A percentile compares a stretch with the other conserved stretches of the same genome.
These are phyloP conservation scores for Ogataea methanolica DNA, from an alignment of 805 yeast species.

Conservation along the genomic window DNA sequence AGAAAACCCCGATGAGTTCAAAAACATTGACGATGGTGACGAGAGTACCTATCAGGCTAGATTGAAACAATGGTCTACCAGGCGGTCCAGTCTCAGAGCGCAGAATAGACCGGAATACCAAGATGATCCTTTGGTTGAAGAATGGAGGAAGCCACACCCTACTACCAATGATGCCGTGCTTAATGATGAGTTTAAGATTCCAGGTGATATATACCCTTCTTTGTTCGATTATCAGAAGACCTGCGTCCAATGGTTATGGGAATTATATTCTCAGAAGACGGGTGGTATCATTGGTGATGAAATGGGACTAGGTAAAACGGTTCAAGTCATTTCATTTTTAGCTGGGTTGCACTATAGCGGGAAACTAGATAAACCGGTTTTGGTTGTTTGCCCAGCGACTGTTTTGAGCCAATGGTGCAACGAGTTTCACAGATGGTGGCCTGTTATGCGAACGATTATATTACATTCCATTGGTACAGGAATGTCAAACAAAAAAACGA, in stretches of 20 bases:
- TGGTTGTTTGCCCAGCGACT: slow-evolving; percentile 95
- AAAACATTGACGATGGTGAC: slow-evolving; percentile 77
- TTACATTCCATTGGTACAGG: slow-evolving; percentile 92
- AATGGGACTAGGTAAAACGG: slow-evolving; percentile 97
- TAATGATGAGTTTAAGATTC: slow-evolving; percentile 66
- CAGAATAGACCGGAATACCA: slow-evolving; percentile 23
- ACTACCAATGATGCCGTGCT: slow-evolving; percentile 67
- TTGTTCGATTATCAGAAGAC: slow-evolving; percentile 93
- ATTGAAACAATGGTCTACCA: slow-evolving; percentile 52
- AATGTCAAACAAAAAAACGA: slow-evolving; percentile 40
- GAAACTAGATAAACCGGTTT: slow-evolving; percentile 65
- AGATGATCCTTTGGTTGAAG: slow-evolving; percentile 35
- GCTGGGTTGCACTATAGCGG: slow-evolving; percentile 89
- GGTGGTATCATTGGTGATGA: slow-evolving; percentile 98
- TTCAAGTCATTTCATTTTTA: slow-evolving; percentile 84
- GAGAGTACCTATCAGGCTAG: slow-evolving; percentile 59
- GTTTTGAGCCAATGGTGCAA: slow-evolving; percentile 96
- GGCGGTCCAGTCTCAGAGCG: slow-evolving; percentile 43
- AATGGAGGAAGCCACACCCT: slow-evolving; percentile 79
- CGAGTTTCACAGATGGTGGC: slow-evolving; percentile 98
- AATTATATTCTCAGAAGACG: slow-evolving; percentile 77
- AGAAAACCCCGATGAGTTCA: slow-evolving; percentile 29
- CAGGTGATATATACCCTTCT: slow-evolving; percentile 86
- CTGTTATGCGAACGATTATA: slow-evolving; percentile 80
- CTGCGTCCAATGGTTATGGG: slow-evolving; percentile 97